Evolutionary conservation across 495 filamentous ascomycete species (phyloP), one percentile per base, ranked within the genome.

Genomic region (Lineolata rhizophorae): DNA sequence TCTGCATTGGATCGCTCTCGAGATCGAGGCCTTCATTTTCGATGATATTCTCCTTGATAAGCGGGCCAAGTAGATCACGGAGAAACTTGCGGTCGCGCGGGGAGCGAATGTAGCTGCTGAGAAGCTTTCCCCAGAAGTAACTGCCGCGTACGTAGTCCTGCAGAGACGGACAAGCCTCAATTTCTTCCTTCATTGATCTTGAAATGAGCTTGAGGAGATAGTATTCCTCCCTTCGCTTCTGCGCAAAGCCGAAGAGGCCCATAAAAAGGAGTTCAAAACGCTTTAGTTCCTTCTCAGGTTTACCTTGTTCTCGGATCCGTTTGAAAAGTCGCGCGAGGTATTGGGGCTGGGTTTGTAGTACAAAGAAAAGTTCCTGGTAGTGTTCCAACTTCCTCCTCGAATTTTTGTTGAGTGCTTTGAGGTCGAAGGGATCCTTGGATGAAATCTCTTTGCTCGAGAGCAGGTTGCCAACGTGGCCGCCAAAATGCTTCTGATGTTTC

Each of bases 331-430:
- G 60, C 16, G 84, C 76, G 17, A 99, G 65, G 47, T 99, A 99
- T 35, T 87, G 79, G 11, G 87, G 79, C 39, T 95, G 90, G 1
- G 87, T 99, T 51, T 99, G 87, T 4, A 99, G 69, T 33, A 85
- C 75, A 58, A 95, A 94, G 56, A 99, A 99, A 27, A 99, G 67
- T 42, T 94, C 81, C 46, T 99, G 90, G 43, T 99, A 99, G 29
- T 80, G 79, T 38, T 94, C 85, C 3, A 99, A 61, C 57, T 94
- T 95, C 53, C 72, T 81, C 36, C 85, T 59, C 5, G 85, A 94
- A 35, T 76, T 81, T 51, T 95, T 93, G 59, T 99, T 99, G 34
- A 99, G 54, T 1, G 87, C 87, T 54, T 95, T 95, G 27, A 95
- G 67, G 45, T 95, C 87, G 48, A 91, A 92, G 5, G 87, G 83